Conservation (phyloP, 1,284 basidiomycete genomes). For the Sanghuangporus baumii region DNA sequence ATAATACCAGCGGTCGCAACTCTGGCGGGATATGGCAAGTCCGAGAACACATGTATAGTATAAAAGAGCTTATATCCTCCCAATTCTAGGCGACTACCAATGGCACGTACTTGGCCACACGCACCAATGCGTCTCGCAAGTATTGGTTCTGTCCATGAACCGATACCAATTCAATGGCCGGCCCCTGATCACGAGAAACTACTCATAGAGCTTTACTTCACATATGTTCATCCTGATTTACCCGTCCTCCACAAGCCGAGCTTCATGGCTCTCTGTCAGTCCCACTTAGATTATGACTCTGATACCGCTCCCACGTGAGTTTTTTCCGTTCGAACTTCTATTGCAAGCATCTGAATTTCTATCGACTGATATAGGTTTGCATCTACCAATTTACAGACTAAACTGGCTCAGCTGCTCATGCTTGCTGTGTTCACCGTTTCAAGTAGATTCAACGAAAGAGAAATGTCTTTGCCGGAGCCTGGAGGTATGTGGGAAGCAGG, state of each 20-base stretch:
- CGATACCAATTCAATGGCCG: constrained; percentile 42
- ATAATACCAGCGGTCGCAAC: constrained; percentile 47
- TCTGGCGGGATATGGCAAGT: constrained; percentile 10
- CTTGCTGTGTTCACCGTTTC: constrained; percentile 76
- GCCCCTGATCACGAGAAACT: constrained; percentile 54
- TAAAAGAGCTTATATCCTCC: background rate
- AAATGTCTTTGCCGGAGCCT: constrained; percentile 36
- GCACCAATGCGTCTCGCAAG: constrained; percentile 32
- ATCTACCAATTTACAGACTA: constrained; percentile 29
- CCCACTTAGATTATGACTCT: constrained; percentile 34
- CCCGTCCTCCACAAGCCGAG: constrained; percentile 69
- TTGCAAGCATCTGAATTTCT: constrained; percentile 23
- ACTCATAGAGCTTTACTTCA: constrained; percentile 72
- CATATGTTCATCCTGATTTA: constrained; percentile 74
- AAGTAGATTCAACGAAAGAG: constrained; percentile 59
- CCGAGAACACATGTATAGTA: background rate
- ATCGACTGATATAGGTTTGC: background rate
- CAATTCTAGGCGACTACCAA: constrained; percentile 62
- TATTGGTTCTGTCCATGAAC: constrained; percentile 38
- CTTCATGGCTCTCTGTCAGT: constrained; percentile 61
- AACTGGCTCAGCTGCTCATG: constrained; percentile 65
- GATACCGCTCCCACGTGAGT: background rate
- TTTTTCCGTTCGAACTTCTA: constrained; percentile 14
- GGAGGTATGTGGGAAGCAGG: constrained; percentile 72
- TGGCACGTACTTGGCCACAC: constrained; percentile 69